Evolutionary conservation across 139 green algal genomes (phyloP), one percentile per base, ranked within the genome.

Genomic region (Chlamydomonas incerta): DNA sequence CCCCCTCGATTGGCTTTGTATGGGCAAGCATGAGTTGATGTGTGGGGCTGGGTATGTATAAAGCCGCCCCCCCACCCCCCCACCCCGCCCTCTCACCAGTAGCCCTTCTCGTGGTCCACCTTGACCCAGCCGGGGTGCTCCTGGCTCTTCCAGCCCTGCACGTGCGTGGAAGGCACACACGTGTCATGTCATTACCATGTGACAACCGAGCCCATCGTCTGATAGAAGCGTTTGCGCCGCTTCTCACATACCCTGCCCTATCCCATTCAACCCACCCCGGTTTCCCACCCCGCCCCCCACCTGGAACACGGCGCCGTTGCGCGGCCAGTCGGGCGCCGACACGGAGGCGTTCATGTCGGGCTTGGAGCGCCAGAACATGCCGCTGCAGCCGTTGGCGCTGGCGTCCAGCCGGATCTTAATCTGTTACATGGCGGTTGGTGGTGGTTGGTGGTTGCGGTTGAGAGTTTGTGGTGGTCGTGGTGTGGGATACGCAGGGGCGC

Each of bases 311-410:
- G 86, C 26, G 62, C 87, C 87, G 55, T 90, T 88, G 28, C 87
- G 60, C 17, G 87, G 87, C 87, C 87, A 90, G 81, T 90, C 87
- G 2, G 81, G 80, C 0, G 87, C 80, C 5, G 29, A 67, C 13
- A 72, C 72, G 37, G 60, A 69, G 24, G 81, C 73, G 55, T 77
- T 90, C 81, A 87, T 88, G 15, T 83, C 58, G 1, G 87, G 87
- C 87, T 87, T 81, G n/a, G 79, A 66, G 29, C 87, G 68, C 87
- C 87, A 90, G 81, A 88, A 90, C 87, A 90, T 90, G 37, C 84
- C 82, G 10, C 72, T 87, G 72, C 82, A 87, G 82, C 82, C 82
- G 63, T 87, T 87, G 2, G 34, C 35, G 47, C 29, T 62, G 15
- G 72, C 72, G 34, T 87, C 82, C 82, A 87, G 46, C 5, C 68